Conservation (phyloP, 805 yeast species). For the Scheffersomyces stipitis region DNA sequence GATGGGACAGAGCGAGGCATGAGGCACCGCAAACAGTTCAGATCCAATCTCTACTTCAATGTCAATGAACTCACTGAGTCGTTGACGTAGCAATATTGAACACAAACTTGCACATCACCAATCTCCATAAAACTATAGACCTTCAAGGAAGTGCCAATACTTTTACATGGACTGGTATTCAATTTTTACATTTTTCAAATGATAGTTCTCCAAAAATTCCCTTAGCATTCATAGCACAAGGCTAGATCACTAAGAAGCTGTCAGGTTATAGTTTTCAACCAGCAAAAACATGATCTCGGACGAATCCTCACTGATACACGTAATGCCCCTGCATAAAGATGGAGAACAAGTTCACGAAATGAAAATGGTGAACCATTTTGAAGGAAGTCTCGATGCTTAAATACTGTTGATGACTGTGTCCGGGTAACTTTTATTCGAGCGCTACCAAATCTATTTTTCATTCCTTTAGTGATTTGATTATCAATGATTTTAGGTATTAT, state of each 20-base stretch:
- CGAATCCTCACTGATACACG: slow-evolving; percentile 99
- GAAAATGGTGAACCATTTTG: slow-evolving; percentile 5
- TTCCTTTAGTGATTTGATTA: too few relatives aligned
- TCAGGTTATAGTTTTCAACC: slow-evolving; percentile 99
- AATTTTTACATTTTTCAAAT: neutral
- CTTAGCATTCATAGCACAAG: slow-evolving; percentile 53
- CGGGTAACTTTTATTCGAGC: slow-evolving; percentile 11
- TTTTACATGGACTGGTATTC: neutral
- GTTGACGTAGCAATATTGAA: too few relatives aligned
- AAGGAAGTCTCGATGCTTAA: too few relatives aligned
- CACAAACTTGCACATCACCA: too few relatives aligned
- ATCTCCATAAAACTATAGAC: too few relatives aligned
- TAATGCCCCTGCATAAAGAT: slow-evolving; percentile 99
- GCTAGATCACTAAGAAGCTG: slow-evolving; percentile 59
- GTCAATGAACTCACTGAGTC: too few relatives aligned
- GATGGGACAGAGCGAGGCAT: slow-evolving; percentile 49
- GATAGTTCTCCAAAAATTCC: slow-evolving; percentile 71
- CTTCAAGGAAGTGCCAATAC: slow-evolving; percentile 33
- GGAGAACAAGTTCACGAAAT: slow-evolving; percentile 35
- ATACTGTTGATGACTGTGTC: too few relatives aligned
- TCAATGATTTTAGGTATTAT: too few relatives aligned
- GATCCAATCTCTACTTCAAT: too few relatives aligned
- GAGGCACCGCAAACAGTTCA: too few relatives aligned
- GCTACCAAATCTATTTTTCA: too few relatives aligned
- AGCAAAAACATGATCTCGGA: slow-evolving; percentile 99